A percentile compares a stretch with the other conserved stretches of the same genome.
Evolutionary conservation across 768 basidiomycete genomes (phyloP).

Genomic region (Phylloporus arenicola): DNA sequence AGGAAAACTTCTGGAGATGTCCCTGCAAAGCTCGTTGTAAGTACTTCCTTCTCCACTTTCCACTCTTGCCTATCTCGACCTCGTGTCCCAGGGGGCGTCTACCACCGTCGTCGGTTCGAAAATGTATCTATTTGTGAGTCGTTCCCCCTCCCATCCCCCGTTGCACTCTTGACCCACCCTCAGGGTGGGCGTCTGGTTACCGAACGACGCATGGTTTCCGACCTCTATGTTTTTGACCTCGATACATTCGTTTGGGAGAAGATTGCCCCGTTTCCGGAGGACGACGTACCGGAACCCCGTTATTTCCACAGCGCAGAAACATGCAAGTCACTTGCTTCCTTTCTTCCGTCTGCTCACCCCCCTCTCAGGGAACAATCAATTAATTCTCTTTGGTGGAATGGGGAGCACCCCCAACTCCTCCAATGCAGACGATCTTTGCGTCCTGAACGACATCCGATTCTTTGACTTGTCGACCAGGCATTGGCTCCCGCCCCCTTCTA

Average conservation of each 20-base stretch:
- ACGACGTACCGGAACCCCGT: slow-evolving; percentile 71
- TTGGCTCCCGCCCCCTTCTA: slow-evolving; percentile 57
- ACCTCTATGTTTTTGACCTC: slow-evolving; percentile 88
- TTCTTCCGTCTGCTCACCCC: slow-evolving; percentile 9
- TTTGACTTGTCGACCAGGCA: slow-evolving; percentile 66
- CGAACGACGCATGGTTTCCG: slow-evolving; percentile 82
- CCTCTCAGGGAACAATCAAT: slow-evolving; percentile 68
- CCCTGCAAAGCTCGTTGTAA: slow-evolving; percentile 81
- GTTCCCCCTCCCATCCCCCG: not conserved
- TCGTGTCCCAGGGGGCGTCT: slow-evolving; percentile 65
- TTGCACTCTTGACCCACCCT: not conserved
- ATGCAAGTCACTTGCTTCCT: slow-evolving; percentile 41
- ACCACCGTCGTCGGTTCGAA: slow-evolving; percentile 86
- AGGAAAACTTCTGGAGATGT: slow-evolving; percentile 81
- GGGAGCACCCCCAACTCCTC: slow-evolving; percentile 67
- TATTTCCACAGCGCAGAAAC: slow-evolving; percentile 94
- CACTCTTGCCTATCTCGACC: not conserved
- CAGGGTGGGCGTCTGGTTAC: slow-evolving; percentile 86
- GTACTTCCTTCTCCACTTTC: slow-evolving; percentile 24
- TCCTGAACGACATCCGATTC: slow-evolving; percentile 89
- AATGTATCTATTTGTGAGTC: slow-evolving; percentile 83
- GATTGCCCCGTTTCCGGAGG: slow-evolving; percentile 53
- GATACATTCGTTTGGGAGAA: slow-evolving; percentile 76
- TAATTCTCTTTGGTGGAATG: slow-evolving; percentile 96
- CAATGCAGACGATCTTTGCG: slow-evolving; percentile 77